Evolutionary conservation across 129 eudicot species (phyloP), one percentile per base, ranked within the genome.

Genomic region (Flaveria ramosissima): DNA sequence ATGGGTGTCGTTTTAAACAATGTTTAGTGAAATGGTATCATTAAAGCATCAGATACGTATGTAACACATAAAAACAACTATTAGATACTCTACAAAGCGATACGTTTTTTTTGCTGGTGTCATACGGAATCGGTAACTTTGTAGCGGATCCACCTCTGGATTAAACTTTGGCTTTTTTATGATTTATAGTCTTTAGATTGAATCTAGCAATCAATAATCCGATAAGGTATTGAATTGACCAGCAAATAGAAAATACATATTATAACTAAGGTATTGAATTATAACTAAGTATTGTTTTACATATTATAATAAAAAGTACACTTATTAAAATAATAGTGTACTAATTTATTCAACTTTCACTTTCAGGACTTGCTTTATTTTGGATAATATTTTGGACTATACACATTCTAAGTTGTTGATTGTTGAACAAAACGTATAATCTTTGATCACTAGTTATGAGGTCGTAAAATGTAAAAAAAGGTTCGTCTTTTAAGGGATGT

Each of bases 401-500:
- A 59, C 64, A 21, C 36, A 9, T 10, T 59, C 11, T 59, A 61
- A 61, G 67, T 61, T 26, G 41, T 24, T 61, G 41, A 26, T 61
- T 61, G 17, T 24, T 61, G 19, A 26, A 61, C 42, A 24, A 2
- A 61, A 26, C 27, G 63, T 56, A 56, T 61, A 61, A 26, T 11
- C 27, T 26, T 10, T 13, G 39, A 61, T 60, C n/a, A 23, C 17
- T 21, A 7, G 20, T 51, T 11, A 57, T 30, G 64, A 57, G 57
- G 6, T 51, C 20, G 21, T 52, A 52, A 52, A 16, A 52, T 52
- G 59, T n/a, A 0, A 52, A 51, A 51, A 51, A 51, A 4, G 21
- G 27, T 30, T 57, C 6, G 30, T 39, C 42, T 73, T 56, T 56
- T 39, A 73, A 20, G 3, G 42, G 55, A 73, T 57, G 77, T 41